A percentile compares a stretch with the other conserved stretches of the same genome.
phyloP scores from a whole-genome alignment of 495 filamentous ascomycete genomes.

The Friedmanniomyces endolithicus region DNA sequence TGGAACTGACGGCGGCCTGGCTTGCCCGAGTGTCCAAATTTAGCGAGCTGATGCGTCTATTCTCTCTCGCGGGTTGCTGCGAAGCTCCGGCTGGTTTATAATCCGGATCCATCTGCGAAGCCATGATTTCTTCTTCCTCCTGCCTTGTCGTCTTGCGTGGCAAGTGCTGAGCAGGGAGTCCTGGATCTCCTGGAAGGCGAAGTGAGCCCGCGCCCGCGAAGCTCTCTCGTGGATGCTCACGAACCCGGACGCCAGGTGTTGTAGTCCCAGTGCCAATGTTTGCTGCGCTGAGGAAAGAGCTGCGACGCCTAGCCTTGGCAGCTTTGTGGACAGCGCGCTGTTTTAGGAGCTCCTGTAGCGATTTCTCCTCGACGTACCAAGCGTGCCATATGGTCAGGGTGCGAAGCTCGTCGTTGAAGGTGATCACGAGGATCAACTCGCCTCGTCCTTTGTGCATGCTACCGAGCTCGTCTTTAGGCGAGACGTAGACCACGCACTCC shows the following conservation, averaged over 20 bases:
- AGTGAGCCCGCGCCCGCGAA: constrained; percentile 35
- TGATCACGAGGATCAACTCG: constrained; percentile 66
- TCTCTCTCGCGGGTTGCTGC: constrained; percentile 56
- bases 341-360: constrained; percentile 39
- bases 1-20: constrained; percentile 13
- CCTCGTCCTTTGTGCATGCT: constrained; percentile 17
- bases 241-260: constrained; percentile 53
- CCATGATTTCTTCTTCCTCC: constrained; percentile 45
- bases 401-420: constrained; percentile 57
- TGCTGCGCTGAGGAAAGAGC: constrained; percentile 58
- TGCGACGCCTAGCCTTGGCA: constrained; percentile 57
- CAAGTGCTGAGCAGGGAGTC: background rate
- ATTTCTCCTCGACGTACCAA: constrained; percentile 48
- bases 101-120: constrained; percentile 65
- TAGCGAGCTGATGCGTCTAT: constrained; percentile 80
- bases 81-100: constrained; percentile 42
- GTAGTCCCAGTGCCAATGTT: constrained; percentile 63
- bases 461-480: constrained; percentile 42
- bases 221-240: constrained; percentile 41
- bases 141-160: constrained; percentile 17
- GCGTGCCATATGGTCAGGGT: constrained; percentile 71
- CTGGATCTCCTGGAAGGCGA: constrained; percentile 6
- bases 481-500: constrained; percentile 75
- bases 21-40: constrained; percentile 70
- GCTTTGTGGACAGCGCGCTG: constrained; percentile 40